A percentile compares a stretch with the other conserved stretches of the same genome.
Evolutionary conservation across 371 early-diverging fungal genomes (phyloP).

Genomic region (Circinella minor): DNA sequence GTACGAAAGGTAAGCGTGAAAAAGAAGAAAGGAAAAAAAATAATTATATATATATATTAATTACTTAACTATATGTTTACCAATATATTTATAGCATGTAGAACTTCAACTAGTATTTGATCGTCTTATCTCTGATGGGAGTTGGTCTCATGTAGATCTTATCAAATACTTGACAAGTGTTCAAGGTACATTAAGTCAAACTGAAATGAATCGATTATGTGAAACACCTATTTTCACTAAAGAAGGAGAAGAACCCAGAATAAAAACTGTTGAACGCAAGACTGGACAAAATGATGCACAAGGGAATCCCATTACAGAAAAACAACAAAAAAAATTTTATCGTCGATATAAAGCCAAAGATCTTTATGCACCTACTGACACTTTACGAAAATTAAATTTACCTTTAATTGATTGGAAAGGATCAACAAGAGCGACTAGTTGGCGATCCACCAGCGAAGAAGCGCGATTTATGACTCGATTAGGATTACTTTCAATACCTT

Average conservation of each 20-base stretch:
- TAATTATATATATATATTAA: too few species aligned
- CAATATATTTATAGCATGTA: conserved; percentile 61
- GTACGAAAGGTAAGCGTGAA: conserved; percentile 68
- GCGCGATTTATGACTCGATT: conserved; percentile 69
- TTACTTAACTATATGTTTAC: too few species aligned
- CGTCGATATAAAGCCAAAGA: conserved; percentile 71
- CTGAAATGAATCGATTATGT: conserved; percentile 68
- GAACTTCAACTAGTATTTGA: conserved; percentile 89
- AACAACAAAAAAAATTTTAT: conserved; percentile 24
- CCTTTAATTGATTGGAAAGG: conserved; percentile 76
- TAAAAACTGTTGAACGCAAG: conserved; percentile 24
- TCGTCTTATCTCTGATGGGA: conserved; percentile 76
- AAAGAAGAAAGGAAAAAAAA: too few species aligned
- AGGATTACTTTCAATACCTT: conserved; percentile 65
- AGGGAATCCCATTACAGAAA: conserved; percentile 28
- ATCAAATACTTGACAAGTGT: conserved; percentile 82
- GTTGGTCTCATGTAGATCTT: conserved; percentile 88
- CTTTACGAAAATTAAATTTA: conserved; percentile 61
- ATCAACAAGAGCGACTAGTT: conserved; percentile 34
- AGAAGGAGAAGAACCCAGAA: conserved; percentile 44
- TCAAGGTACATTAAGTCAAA: conserved; percentile 60
- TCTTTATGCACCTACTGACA: conserved; percentile 75
- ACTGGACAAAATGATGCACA: conserved; percentile 16
- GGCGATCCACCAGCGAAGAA: conserved; percentile 57
- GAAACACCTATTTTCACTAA: conserved; percentile 76